Conservation (phyloP, 2,329 filamentous ascomycete species). For the Scortechinia acanthostroma region DNA sequence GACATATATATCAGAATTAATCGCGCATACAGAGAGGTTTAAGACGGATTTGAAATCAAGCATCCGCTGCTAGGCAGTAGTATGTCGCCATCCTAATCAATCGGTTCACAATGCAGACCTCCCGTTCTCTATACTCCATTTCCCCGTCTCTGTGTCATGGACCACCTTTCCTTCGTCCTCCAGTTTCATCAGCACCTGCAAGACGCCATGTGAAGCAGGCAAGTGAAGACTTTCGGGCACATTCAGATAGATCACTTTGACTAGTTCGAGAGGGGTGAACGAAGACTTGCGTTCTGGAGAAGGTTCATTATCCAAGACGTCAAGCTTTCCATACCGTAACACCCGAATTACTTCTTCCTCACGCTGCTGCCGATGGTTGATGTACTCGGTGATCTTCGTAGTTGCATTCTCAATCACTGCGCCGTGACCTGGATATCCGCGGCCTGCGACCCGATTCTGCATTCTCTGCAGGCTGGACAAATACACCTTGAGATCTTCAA, state of each 20-base stretch:
- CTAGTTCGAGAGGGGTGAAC: not conserved
- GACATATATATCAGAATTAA: too few relatives aligned
- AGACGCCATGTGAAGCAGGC: not conserved
- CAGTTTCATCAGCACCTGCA: not conserved
- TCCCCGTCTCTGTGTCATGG: not conserved
- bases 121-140: not conserved
- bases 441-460: not conserved
- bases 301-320: not conserved
- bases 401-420: not conserved
- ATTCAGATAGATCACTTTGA: not conserved
- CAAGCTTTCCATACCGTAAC: not conserved
- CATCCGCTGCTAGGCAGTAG: too few relatives aligned
- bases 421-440: slow-evolving; percentile 1
- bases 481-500: not conserved
- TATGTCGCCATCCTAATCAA: too few relatives aligned
- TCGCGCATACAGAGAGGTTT: too few relatives aligned
- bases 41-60: too few relatives aligned
- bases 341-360: not conserved
- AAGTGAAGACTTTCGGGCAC: slow-evolving; percentile 1
- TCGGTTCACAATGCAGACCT: not conserved
- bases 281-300: not conserved
- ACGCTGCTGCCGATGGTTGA: not conserved
- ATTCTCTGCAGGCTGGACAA: slow-evolving; percentile 1
- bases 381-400: not conserved
- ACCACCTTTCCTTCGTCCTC: not conserved